These are phyloP conservation scores for Jaltomata sinuosa DNA, from an alignment of 257 asterid species.

Conservation along the genomic window DNA sequence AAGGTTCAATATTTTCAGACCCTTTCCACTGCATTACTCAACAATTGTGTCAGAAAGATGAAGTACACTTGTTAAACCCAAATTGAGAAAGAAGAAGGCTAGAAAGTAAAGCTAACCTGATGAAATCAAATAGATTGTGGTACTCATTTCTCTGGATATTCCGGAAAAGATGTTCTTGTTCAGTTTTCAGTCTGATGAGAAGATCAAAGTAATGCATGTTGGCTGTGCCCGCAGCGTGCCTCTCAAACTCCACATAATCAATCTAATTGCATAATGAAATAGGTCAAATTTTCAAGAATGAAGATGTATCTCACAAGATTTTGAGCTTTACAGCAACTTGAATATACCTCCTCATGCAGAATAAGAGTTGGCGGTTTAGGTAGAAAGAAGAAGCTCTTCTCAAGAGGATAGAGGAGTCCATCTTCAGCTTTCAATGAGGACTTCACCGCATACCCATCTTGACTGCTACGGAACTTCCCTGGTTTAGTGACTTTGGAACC, in stretches of 20 bases:
- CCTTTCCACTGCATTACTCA: slow-evolving; percentile 52
- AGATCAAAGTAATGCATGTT: slow-evolving; percentile 96
- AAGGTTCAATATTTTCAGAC: slow-evolving; percentile 68
- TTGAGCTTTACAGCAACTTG: neutral
- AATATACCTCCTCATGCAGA: slow-evolving; percentile 84
- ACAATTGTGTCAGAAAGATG: neutral
- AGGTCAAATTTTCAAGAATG: slow-evolving; percentile 10
- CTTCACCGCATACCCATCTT: slow-evolving; percentile 88
- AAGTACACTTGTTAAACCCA: neutral
- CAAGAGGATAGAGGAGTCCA: slow-evolving; percentile 97
- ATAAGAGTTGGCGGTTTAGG: slow-evolving; percentile 97
- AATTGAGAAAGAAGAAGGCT: neutral
- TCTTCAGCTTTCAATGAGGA: slow-evolving; percentile 99
- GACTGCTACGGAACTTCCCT: slow-evolving; percentile 83
- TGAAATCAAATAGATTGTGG: slow-evolving; percentile 61
- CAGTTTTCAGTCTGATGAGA: slow-evolving; percentile 76
- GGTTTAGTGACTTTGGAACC: slow-evolving; percentile 91
- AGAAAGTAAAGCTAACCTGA: slow-evolving; percentile 30
- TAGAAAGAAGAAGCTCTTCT: slow-evolving; percentile 94
- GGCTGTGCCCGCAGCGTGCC: slow-evolving; percentile 97
- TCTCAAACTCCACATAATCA: slow-evolving; percentile 91
- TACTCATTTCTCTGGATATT: slow-evolving; percentile 91
- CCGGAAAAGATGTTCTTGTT: slow-evolving; percentile 95
- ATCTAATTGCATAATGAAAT: slow-evolving; percentile 32
- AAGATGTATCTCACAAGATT: neutral